These are phyloP conservation scores for Cucumis melo DNA, from an alignment of 306 rosid genomes.

Conservation along the genomic window DNA sequence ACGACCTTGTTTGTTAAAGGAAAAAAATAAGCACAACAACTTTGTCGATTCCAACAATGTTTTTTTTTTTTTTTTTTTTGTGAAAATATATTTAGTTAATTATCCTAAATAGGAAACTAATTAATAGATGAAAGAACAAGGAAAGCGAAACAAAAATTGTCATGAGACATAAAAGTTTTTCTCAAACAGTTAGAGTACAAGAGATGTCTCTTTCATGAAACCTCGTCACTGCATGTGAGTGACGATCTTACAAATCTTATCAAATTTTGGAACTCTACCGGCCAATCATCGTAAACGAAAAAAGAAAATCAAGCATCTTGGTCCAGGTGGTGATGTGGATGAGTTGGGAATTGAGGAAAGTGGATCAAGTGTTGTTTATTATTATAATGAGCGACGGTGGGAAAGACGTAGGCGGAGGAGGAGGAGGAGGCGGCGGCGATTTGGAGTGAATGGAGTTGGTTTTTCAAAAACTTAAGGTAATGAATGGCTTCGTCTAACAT, in stretches of 20 bases:
- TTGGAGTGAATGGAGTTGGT: slow-evolving; percentile 52
- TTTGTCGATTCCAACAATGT: no score
- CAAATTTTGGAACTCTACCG: not conserved
- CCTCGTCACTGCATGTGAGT: not conserved
- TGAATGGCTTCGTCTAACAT: slow-evolving; percentile 88
- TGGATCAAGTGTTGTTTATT: not conserved
- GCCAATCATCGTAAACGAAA: not conserved
- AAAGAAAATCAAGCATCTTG: not conserved
- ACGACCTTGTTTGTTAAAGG: no score
- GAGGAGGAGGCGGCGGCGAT: slow-evolving; percentile 18
- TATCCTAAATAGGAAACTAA: no score
- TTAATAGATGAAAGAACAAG: not conserved
- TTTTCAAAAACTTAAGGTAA: slow-evolving; percentile 65
- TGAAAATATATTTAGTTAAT: no score
- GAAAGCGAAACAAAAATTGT: not conserved
- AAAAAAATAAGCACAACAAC: no score
- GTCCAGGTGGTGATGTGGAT: not conserved
- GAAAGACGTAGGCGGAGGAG: not conserved
- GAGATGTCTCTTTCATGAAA: not conserved
- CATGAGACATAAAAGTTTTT: not conserved
- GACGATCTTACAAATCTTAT: not conserved
- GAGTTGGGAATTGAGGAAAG: not conserved
- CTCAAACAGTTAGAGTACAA: not conserved
- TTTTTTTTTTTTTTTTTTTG: no score
- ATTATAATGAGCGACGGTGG: not conserved